Evolutionary conservation across 305 asterid species (phyloP), one percentile per base, ranked within the genome.

Genomic region (Fraxinus velutina): DNA sequence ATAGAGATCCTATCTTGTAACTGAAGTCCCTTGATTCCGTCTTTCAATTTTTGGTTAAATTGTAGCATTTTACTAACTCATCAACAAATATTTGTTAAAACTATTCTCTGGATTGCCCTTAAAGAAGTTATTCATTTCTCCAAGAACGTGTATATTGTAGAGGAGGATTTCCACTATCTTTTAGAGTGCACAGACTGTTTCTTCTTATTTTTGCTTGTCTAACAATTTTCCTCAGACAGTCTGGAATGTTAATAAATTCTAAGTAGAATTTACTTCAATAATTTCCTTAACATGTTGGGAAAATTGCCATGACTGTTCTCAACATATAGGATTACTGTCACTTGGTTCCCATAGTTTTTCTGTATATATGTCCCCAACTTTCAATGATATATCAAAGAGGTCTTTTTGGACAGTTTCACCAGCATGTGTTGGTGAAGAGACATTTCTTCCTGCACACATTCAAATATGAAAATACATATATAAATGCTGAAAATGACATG

Each of bases 21-120:
- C 62, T 62, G 66, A 83, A 76, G 71, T 85, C 75, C 68, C 78
- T 15, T 85, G 75, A 76, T 73, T 68, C 52, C 47, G 79, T 29
- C 73, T 64, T 73, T 50, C 7, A 64, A 60, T 62, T 80, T 4
- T 50, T 50, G 22, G 22, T n/a, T 1, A 50, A 50, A n/a, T 5
- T 50, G 62, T 50, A 50, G 62, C 62, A 50, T 50, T 62, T 21
- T 6, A 62, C 72, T 19, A 24, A 62, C 72, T 62, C n/a, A 9
- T 62, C n/a, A 62, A 62, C 72, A 9, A 62, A 21, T 62, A 62
- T 62, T 62, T 22, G 72, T 22, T 52, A 21, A 75, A 57, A 72
- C 32, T 82, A 22, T 72, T 76, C 2, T 29, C 68, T 32, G n/a
- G 44, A 57, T 66, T 82, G 39, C 76, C 78, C 55, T 71, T 19